These are phyloP conservation scores for Canariomyces notabilis DNA, from an alignment of 2,329 filamentous ascomycete species.

Conservation along the genomic window DNA sequence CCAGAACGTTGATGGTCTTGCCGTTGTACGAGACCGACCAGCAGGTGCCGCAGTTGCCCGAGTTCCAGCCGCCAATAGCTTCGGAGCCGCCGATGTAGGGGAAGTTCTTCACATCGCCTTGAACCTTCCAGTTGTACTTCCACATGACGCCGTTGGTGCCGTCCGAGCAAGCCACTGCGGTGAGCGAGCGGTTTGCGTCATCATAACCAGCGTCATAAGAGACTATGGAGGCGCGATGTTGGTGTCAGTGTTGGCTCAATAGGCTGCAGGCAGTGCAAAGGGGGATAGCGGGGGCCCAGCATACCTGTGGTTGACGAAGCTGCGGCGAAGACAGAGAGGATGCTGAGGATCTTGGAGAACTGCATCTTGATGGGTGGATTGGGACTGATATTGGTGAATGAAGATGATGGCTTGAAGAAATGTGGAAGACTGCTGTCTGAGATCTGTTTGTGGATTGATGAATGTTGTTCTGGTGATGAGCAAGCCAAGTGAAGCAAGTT, in stretches of 20 bases:
- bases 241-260: neutral
- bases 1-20: constrained; percentile 49
- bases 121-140: constrained; percentile 53
- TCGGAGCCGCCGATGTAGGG: constrained; percentile 52
- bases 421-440: neutral
- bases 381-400: neutral
- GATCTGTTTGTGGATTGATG: neutral
- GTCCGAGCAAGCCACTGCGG: constrained; percentile 60
- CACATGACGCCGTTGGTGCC: constrained; percentile 62
- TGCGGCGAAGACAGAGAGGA: constrained; percentile 25
- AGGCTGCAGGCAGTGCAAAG: neutral
- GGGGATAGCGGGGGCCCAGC: constrained; percentile 1
- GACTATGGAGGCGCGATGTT: constrained; percentile 39
- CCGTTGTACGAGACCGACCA: constrained; percentile 50
- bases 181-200: constrained; percentile 49
- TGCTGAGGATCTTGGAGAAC: constrained; percentile 25
- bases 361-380: constrained; percentile 22
- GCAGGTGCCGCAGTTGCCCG: constrained; percentile 52
- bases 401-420: neutral
- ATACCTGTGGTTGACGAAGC: constrained; percentile 25
- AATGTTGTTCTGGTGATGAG: neutral
- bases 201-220: constrained; percentile 72
- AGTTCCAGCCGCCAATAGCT: constrained; percentile 34
- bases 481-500: neutral
- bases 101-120: constrained; percentile 47